Conservation (phyloP, 768 basidiomycete genomes). For the Russula olivacea region DNA sequence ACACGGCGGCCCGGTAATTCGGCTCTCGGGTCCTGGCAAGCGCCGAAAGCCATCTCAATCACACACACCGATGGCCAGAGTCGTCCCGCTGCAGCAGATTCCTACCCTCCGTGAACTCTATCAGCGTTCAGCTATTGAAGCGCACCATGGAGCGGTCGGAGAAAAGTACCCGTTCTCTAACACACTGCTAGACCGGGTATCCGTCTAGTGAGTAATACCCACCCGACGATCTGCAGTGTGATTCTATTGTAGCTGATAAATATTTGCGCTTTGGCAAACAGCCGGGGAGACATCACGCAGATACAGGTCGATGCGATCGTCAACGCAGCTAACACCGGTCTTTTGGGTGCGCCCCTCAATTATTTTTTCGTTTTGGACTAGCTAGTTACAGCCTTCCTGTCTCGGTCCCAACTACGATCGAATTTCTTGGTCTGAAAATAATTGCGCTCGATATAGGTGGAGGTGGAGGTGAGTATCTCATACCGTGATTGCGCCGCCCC, state of each 20-base stretch:
- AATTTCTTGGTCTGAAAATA: background rate
- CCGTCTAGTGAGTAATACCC: slow-evolving; percentile 52
- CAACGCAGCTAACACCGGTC: slow-evolving; percentile 71
- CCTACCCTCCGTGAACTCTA: slow-evolving; percentile 54
- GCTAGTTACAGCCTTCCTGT: background rate
- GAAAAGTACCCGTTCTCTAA: slow-evolving; percentile 36
- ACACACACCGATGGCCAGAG: slow-evolving; percentile 3
- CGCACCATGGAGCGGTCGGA: slow-evolving; percentile 29
- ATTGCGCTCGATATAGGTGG: slow-evolving; percentile 45
- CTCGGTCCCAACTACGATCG: background rate
- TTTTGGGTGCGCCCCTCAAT: slow-evolving; percentile 48
- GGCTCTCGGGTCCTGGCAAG: background rate
- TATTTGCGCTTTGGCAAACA: slow-evolving; percentile 27
- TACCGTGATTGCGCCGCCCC: too few species aligned
- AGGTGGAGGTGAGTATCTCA: slow-evolving; percentile 54
- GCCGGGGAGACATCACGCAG: slow-evolving; percentile 75
- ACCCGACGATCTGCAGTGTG: background rate
- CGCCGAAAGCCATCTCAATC: background rate
- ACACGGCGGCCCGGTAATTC: background rate
- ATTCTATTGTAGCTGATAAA: background rate
- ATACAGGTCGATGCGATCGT: slow-evolving; percentile 69
- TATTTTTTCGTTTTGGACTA: background rate
- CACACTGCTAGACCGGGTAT: slow-evolving; percentile 49
- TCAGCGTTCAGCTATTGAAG: slow-evolving; percentile 36
- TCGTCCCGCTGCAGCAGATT: slow-evolving; percentile 42